phyloP scores from a whole-genome alignment of 495 filamentous ascomycete genomes.

The Cercophora samala region DNA sequence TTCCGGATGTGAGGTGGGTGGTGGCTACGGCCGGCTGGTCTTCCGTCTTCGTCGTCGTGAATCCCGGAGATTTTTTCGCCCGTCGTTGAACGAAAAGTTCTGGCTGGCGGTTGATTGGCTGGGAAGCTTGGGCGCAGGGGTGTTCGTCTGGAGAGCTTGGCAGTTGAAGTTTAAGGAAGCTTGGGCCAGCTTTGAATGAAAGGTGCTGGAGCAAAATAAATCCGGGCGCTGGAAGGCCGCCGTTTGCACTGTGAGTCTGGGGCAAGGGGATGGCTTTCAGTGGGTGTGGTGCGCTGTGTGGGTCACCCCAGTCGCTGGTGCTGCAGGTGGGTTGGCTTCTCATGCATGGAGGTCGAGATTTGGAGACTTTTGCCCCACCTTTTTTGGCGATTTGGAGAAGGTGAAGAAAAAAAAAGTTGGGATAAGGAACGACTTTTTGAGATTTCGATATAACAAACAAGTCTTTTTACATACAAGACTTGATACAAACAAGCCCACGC shows the following conservation, averaged over 20 bases:
- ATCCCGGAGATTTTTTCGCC: conserved; percentile 30
- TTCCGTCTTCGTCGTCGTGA: conserved; percentile 15
- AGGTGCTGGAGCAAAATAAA: conserved; percentile 23
- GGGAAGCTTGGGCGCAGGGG: background rate
- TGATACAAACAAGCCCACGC: conserved; percentile 18
- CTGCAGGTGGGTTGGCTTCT: conserved; percentile 5
- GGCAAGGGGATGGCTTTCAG: background rate
- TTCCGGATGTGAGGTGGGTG: too few relatives aligned
- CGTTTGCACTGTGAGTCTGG: background rate
- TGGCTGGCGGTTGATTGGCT: conserved; percentile 25
- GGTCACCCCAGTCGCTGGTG: conserved; percentile 10
- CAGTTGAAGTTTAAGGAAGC: background rate
- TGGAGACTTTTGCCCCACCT: conserved; percentile 24
- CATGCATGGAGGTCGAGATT: conserved; percentile 7
- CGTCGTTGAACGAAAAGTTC: conserved; percentile 28
- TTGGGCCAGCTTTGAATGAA: background rate
- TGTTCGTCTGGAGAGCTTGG: background rate
- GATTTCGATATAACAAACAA: conserved; percentile 6
- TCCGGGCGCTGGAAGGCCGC: conserved; percentile 6
- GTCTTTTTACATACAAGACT: conserved; percentile 9
- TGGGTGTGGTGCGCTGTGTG: background rate
- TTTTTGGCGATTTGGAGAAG: conserved; percentile 20
- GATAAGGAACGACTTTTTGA: conserved; percentile 13
- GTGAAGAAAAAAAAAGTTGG: conserved; percentile 34
- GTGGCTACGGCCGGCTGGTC: background rate